Evolutionary conservation across 805 yeast genomes (phyloP).

Genomic region (Kodamaea hsintzibuensis): DNA sequence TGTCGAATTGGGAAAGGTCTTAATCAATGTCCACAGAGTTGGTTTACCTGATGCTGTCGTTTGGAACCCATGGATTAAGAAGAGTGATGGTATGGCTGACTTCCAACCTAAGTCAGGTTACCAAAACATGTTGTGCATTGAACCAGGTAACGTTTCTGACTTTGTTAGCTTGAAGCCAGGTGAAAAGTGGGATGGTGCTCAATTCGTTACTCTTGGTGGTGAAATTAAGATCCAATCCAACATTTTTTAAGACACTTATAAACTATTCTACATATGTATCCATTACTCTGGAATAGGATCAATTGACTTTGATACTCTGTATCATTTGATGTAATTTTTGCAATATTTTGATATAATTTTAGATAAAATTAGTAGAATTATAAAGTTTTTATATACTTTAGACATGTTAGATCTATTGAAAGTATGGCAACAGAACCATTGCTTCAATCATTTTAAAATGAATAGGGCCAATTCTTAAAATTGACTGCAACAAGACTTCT

Average conservation of each 20-base stretch:
- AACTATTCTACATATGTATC: neutral
- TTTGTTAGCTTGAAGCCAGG: conserved; percentile 69
- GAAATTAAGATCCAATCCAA: conserved; percentile 61
- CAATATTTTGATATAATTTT: no score
- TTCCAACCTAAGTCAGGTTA: conserved; percentile 85
- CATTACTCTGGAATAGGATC: neutral
- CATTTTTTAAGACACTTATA: conserved; percentile 29
- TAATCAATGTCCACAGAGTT: conserved; percentile 63
- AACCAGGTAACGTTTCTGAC: conserved; percentile 85
- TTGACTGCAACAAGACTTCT: no score
- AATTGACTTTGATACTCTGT: no score
- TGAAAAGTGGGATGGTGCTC: conserved; percentile 72
- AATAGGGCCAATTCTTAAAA: no score
- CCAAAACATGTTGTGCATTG: conserved; percentile 88
- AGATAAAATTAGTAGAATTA: no score
- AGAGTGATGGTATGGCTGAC: conserved; percentile 82
- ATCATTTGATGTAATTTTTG: neutral
- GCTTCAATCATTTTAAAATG: no score
- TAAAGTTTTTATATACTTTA: no score
- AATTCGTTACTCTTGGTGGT: conserved; percentile 57
- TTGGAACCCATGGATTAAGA: conserved; percentile 96
- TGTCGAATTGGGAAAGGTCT: conserved; percentile 67
- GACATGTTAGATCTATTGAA: neutral
- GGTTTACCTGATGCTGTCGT: conserved; percentile 77
- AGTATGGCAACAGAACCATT: no score